phyloP scores from a whole-genome alignment of 139 green algal species.

The Picochlorum sp. region DNA sequence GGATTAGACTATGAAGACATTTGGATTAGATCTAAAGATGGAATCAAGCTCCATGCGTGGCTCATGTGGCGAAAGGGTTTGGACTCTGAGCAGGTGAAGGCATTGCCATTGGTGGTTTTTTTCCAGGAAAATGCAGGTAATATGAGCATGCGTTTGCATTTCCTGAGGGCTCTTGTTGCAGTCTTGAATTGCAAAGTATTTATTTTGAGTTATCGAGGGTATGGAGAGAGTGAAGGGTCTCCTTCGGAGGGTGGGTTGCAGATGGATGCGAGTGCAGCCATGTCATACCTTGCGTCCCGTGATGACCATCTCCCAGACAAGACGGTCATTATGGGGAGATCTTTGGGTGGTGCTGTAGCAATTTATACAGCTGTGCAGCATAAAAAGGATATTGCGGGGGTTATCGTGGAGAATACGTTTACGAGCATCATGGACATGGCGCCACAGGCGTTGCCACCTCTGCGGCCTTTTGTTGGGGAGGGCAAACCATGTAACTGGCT shows the following conservation, averaged over 20 bases:
- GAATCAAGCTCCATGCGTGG: slow-evolving; percentile 69
- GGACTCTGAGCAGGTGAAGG: slow-evolving; percentile 12
- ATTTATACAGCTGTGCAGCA: slow-evolving; percentile 52
- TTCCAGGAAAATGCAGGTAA: slow-evolving; percentile 87
- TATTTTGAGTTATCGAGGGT: slow-evolving; percentile 71
- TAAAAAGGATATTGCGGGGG: slow-evolving; percentile 39
- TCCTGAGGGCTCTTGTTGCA: slow-evolving; percentile 48
- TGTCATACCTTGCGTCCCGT: slow-evolving; percentile 45
- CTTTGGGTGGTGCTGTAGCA: slow-evolving; percentile 74
- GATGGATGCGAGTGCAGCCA: slow-evolving; percentile 50
- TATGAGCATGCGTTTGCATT: slow-evolving; percentile 76
- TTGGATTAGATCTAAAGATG: slow-evolving; percentile 45
- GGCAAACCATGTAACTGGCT: slow-evolving; percentile 66
- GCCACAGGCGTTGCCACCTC: slow-evolving; percentile 42
- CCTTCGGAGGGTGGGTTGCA: slow-evolving; percentile 66
- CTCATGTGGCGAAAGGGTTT: slow-evolving; percentile 35
- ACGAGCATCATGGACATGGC: slow-evolving; percentile 62
- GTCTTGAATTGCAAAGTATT: slow-evolving; percentile 51
- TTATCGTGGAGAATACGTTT: slow-evolving; percentile 88
- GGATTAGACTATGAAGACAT: slow-evolving; percentile 59
- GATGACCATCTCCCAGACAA: slow-evolving; percentile 38
- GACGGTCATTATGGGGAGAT: slow-evolving; percentile 71
- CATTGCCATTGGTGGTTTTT: slow-evolving; percentile 62
- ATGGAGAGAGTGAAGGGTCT: slow-evolving; percentile 56
- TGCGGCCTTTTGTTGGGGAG: slow-evolving; percentile 45